A percentile compares a stretch with the other conserved stretches of the same genome.
Conservation (phyloP, 1,284 basidiomycete genomes). For the Ustilago hordei region DNA sequence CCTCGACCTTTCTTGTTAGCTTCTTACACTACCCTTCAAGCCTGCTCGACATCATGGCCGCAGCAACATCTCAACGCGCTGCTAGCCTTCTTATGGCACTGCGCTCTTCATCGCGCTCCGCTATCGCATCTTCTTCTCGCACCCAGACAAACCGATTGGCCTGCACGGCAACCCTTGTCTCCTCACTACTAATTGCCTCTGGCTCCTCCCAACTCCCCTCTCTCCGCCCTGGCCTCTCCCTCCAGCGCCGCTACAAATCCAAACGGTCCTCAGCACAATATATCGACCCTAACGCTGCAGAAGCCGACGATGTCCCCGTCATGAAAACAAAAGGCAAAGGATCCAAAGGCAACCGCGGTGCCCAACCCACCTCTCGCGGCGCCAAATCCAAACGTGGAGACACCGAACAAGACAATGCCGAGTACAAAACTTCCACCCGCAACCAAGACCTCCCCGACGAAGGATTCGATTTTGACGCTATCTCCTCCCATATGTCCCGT, state of each 20-base stretch:
- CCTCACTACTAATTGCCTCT: not conserved
- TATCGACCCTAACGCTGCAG: conserved; percentile 40
- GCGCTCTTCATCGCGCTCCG: conserved; percentile 19
- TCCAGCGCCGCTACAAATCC: conserved; percentile 38
- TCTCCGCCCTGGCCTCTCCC: not conserved
- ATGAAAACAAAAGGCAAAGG: conserved; percentile 63
- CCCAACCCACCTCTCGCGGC: conserved; percentile 29
- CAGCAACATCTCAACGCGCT: conserved; percentile 3
- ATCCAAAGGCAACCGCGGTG: conserved; percentile 38
- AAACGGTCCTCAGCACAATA: conserved; percentile 48
- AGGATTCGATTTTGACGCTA: conserved; percentile 49
- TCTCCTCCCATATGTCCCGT: conserved; percentile 52
- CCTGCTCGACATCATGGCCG: conserved; percentile 3
- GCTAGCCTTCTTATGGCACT: conserved; percentile 14
- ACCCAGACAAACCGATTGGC: conserved; percentile 15
- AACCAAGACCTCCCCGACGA: conserved; percentile 58
- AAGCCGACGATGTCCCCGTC: conserved; percentile 59
- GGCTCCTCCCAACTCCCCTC: not conserved
- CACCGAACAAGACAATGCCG: conserved; percentile 14
- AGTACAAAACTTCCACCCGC: conserved; percentile 47
- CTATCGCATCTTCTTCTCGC: conserved; percentile 12
- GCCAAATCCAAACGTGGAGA: conserved; percentile 47
- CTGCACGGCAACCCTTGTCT: conserved; percentile 19
- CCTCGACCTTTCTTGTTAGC: not conserved
- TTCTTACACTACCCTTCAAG: not conserved